A percentile compares a stretch with the other conserved stretches of the same genome.
phyloP scores from a whole-genome alignment of 805 yeast species.

The Metschnikowia matae region DNA sequence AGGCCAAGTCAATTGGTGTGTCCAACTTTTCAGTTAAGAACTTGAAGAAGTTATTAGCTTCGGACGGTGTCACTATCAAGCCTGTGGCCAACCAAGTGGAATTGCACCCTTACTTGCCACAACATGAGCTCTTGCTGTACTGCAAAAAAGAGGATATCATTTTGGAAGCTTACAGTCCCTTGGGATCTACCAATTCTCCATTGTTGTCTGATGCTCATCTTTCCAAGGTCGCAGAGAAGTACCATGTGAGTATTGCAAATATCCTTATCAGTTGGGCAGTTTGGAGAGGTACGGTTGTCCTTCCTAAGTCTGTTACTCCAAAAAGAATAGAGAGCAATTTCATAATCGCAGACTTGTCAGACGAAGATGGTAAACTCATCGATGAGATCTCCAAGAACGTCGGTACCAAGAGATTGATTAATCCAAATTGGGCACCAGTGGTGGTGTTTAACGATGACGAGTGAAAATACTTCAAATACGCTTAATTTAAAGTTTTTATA shows the following conservation, averaged over 20 bases:
- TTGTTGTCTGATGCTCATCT: conserved; percentile 43
- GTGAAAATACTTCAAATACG: neutral
- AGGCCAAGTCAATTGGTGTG: conserved; percentile 68
- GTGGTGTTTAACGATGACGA: conserved; percentile 24
- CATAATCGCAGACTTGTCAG: conserved; percentile 27
- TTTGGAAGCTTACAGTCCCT: conserved; percentile 74
- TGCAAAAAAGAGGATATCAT: conserved; percentile 50
- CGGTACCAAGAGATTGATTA: conserved; percentile 31
- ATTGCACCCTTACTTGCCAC: conserved; percentile 69
- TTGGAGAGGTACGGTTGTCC: conserved; percentile 50
- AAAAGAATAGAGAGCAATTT: conserved; percentile 34
- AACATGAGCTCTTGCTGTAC: conserved; percentile 51
- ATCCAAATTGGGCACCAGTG: conserved; percentile 34
- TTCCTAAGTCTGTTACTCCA: conserved; percentile 32
- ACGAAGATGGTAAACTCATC: conserved; percentile 34
- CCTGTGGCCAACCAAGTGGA: conserved; percentile 80
- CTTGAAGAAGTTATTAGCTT: conserved; percentile 46
- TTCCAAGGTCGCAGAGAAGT: conserved; percentile 41
- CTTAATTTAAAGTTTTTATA: neutral
- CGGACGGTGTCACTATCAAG: conserved; percentile 44
- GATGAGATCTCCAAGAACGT: conserved; percentile 22
- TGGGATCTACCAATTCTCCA: conserved; percentile 60
- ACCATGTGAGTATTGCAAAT: conserved; percentile 45
- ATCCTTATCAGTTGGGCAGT: conserved; percentile 57
- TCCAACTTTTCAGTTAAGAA: conserved; percentile 62